Evolutionary conservation across 306 rosid genomes (phyloP), one percentile per base, ranked within the genome.

Genomic region (Malus domestica): DNA sequence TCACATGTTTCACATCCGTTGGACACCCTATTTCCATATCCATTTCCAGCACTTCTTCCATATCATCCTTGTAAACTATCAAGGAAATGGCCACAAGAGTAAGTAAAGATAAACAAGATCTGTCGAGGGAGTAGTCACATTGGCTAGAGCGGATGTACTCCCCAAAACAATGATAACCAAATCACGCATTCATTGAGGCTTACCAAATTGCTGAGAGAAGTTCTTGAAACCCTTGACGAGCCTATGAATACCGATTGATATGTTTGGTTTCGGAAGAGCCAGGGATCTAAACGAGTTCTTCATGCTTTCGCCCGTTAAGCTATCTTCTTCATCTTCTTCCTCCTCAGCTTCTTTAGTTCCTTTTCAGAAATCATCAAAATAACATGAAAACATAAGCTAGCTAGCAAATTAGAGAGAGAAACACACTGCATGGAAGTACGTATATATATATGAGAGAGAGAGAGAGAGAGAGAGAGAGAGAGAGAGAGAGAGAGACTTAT

Each of bases 11-110:
- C 78, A 95, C 99, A 76, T 95, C 88, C 67, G 96, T 95, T 49
- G 99, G 99, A 32, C 86, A 44, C 67, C 99, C 99, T 81, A 95
- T 92, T 85, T 92, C 97, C 89, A 94, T 93, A 1, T 86, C 96
- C 87, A 83, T 79, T 13, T 85, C 89, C 38, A 70, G 10, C 32
- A 88, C 89, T 11, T 52, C 66, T 19, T 85, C 90, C 30, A 76
- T 62, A 25, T 87, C 97, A 62, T 89, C 93, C 78, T 92, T 90
- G 78, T 88, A 88, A 78, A 52, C 98, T 91, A 12, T 16, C 25
- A 54, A 27, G 4, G 25, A 52, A 62, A 46, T 1, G 46, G 12
- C n/a, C 40, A 71, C 16, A 22, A 33, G 44, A 29, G 23, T 12
- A 29, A 13, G 23, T 2, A 18, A 10, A 66, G 20, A 23, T 51